Base-by-base conservation (phyloP, 495 filamentous ascomycete genomes). In the Annulohypoxylon stygium region DNA sequence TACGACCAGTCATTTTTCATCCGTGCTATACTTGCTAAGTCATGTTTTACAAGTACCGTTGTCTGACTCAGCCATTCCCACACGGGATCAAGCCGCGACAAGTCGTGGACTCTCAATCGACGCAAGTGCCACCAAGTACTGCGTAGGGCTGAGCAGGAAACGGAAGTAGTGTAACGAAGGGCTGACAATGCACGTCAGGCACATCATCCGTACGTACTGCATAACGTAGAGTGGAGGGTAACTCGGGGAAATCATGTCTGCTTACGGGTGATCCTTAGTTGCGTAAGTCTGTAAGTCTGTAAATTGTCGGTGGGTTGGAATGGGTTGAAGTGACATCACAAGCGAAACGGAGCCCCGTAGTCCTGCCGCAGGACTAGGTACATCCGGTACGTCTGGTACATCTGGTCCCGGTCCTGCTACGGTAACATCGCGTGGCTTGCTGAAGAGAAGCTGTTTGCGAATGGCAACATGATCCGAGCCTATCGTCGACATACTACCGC, bases 91-190 rank as follows among this genome's bases (percentile, higher is more conserved):
- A 70, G 55, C 62, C 71, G 58, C 62, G 51, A 65, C 50, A 54
- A 54, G 50, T 64, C 50, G 66, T 61, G 61, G 39, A 58, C 39
- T 69, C 41, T 34, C 48, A 36, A 43, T 62, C 25, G 33, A 63
- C 45, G 50, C 43, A 70, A 70, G 71, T 74, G 57, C 57, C 62
- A 74, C 71, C 55, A 54, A 59, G 62, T 66, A 59, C 41, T 68
- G 76, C 74, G 69, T 78, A 78, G 76, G 76, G 76, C 76, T 78
- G 76, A 78, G 60, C 55, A 76, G 76, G 64, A 23, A 59, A 67
- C 70, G 65, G 65, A 78, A 78, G 76, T 75, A 67, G 76, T 78
- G 76, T 76, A 78, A 78, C 76, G 45, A 60, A 76, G 45, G 61
- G 74, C 58, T 69, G 43, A 68, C 62, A 48, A 69, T 70, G 76